phyloP scores from a whole-genome alignment of 345 rosid species.

The Clausena lansium region DNA sequence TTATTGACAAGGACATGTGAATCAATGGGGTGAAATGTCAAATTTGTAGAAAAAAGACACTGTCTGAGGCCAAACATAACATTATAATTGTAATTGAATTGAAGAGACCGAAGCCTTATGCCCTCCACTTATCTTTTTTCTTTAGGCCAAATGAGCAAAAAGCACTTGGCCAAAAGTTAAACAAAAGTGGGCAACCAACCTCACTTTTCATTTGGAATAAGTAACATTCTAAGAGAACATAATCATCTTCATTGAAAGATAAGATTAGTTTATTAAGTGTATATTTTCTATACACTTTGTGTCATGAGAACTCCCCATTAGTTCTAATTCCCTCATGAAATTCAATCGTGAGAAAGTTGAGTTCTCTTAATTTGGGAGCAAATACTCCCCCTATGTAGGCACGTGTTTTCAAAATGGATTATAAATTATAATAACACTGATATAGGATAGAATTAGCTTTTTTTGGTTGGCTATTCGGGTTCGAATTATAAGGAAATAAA shows the following conservation, averaged over 20 bases:
- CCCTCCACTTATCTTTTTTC: too few relatives aligned
- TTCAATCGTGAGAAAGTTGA: too few relatives aligned
- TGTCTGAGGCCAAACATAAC: background rate
- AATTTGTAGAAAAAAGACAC: background rate
- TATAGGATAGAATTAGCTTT: too few relatives aligned
- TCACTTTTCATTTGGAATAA: background rate
- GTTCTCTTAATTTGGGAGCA: too few relatives aligned
- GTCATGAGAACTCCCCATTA: too few relatives aligned
- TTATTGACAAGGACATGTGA: constrained; percentile 4
- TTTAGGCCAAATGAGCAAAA: background rate
- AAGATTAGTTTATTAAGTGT: background rate
- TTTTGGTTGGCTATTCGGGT: too few relatives aligned
- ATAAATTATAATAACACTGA: too few relatives aligned
- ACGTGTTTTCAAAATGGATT: too few relatives aligned
- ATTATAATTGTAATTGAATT: background rate
- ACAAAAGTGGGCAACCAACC: too few relatives aligned
- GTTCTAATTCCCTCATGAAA: background rate
- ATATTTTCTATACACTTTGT: too few relatives aligned
- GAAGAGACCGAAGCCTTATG: background rate
- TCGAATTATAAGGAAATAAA: too few relatives aligned
- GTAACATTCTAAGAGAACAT: background rate
- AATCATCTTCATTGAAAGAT: background rate
- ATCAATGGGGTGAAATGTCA: background rate
- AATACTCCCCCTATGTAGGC: too few relatives aligned
- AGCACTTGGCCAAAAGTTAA: background rate